These are phyloP conservation scores for Tillandsia leiboldiana DNA, from an alignment of 176 grass and related monocot species.

Conservation along the genomic window DNA sequence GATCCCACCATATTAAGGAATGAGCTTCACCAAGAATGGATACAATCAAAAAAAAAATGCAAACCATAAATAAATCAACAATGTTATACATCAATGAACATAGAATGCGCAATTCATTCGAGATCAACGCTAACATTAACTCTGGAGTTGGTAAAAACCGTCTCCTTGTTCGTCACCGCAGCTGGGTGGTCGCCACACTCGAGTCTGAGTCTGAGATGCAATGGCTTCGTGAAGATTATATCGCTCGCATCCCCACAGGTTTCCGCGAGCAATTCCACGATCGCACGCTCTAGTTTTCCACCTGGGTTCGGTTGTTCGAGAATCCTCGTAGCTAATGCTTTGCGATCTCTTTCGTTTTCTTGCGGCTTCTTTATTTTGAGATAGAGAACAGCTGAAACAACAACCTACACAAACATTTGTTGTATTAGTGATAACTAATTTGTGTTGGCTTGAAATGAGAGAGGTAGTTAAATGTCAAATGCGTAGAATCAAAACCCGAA, in stretches of 20 bases:
- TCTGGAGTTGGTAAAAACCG: conserved; percentile 56
- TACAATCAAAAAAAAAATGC: neutral
- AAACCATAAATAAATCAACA: neutral
- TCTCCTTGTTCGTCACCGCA: conserved; percentile 59
- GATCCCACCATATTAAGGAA: too few species aligned
- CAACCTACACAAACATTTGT: conserved; percentile 34
- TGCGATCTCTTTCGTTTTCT: conserved; percentile 13
- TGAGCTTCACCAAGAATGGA: too few species aligned
- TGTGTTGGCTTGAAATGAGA: neutral
- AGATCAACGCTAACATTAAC: conserved; percentile 37
- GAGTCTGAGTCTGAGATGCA: conserved; percentile 52
- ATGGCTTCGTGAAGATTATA: conserved; percentile 43
- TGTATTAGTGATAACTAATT: neutral
- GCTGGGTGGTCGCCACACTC: conserved; percentile 66
- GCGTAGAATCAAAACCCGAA: neutral
- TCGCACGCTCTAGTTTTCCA: conserved; percentile 13
- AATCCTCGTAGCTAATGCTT: conserved; percentile 26
- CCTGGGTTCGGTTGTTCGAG: conserved; percentile 16
- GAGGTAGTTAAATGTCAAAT: neutral
- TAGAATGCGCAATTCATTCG: conserved; percentile 8
- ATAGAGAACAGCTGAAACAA: conserved; percentile 58
- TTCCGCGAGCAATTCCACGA: conserved; percentile 32
- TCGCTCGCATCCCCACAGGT: conserved; percentile 26
- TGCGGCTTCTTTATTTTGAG: conserved; percentile 30
- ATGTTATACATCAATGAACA: neutral